These are phyloP conservation scores for Alternaria viburni DNA, from an alignment of 2,329 filamentous ascomycete genomes.

Conservation along the genomic window DNA sequence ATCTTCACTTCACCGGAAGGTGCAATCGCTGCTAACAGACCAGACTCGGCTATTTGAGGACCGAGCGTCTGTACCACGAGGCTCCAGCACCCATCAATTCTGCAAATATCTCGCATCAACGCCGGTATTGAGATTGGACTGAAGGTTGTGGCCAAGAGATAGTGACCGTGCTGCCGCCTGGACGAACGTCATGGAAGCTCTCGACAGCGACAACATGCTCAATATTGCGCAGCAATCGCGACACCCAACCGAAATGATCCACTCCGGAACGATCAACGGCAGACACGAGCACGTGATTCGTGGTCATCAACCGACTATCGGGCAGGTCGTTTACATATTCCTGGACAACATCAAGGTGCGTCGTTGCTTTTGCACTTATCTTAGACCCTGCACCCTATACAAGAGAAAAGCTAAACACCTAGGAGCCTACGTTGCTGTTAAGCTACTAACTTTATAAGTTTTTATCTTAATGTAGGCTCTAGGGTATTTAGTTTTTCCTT, in stretches of 20 bases:
- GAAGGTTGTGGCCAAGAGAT: neutral
- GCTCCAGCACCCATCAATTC: neutral
- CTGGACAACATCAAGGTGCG: constrained; percentile 29
- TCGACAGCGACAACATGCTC: neutral
- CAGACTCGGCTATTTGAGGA: constrained; percentile 1
- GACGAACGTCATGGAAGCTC: neutral
- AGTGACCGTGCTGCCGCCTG: neutral
- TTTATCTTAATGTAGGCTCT: too few relatives aligned
- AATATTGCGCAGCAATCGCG: neutral
- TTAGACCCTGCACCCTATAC: neutral
- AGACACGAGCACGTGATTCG: neutral
- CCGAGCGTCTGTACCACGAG: constrained; percentile 1
- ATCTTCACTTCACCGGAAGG: constrained; percentile 11
- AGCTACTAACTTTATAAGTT: too few relatives aligned
- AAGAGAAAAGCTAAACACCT: too few relatives aligned
- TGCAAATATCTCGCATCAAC: neutral
- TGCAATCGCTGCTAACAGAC: neutral
- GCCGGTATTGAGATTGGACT: neutral
- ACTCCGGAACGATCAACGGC: neutral
- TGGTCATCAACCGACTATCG: neutral
- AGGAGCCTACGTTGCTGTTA: too few relatives aligned
- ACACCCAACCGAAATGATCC: neutral
- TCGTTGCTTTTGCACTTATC: neutral
- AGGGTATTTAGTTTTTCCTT: too few relatives aligned
- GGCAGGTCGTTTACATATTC: constrained; percentile 21